Evolutionary conservation across 305 asterid genomes (phyloP).

Genomic region (Plantago coronopus): DNA sequence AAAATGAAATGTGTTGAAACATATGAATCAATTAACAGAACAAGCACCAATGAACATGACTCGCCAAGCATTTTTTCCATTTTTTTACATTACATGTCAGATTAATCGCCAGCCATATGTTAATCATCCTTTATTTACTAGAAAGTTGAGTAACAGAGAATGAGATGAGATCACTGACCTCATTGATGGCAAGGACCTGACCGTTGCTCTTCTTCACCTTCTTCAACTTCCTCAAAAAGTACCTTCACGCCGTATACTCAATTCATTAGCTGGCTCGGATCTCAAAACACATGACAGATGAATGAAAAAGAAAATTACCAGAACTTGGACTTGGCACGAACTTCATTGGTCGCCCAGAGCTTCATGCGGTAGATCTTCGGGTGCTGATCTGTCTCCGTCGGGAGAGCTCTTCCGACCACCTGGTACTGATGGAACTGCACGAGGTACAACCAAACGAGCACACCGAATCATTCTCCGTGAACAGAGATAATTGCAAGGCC

Average conservation of each 20-base stretch:
- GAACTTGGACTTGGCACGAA: slow-evolving; percentile 81
- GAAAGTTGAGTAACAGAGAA: neutral
- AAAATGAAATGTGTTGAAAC: too few relatives aligned
- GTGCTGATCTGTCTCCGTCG: slow-evolving; percentile 71
- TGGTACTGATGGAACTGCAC: slow-evolving; percentile 83
- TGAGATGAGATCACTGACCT: slow-evolving; percentile 26
- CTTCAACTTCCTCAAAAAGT: slow-evolving; percentile 51
- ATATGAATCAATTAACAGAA: too few relatives aligned
- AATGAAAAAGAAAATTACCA: slow-evolving; percentile 33
- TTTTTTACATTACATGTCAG: too few relatives aligned
- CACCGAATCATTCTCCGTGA: too few relatives aligned
- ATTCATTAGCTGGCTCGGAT: neutral
- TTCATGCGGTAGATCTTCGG: slow-evolving; percentile 89
- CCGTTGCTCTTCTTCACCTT: slow-evolving; percentile 54
- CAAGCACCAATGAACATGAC: too few relatives aligned
- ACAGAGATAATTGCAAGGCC: too few relatives aligned
- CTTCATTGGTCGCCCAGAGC: slow-evolving; percentile 89
- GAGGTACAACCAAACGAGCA: slow-evolving; percentile 4
- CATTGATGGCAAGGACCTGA: slow-evolving; percentile 53
- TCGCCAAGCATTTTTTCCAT: too few relatives aligned
- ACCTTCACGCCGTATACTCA: slow-evolving; percentile 28
- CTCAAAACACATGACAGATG: neutral
- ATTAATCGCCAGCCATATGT: too few relatives aligned
- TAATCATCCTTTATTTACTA: too few relatives aligned
- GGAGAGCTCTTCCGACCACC: slow-evolving; percentile 84